Evolutionary conservation across 2,329 filamentous ascomycete genomes (phyloP), one percentile per base, ranked within the genome.

Genomic region (Gliomastix tumulicola): DNA sequence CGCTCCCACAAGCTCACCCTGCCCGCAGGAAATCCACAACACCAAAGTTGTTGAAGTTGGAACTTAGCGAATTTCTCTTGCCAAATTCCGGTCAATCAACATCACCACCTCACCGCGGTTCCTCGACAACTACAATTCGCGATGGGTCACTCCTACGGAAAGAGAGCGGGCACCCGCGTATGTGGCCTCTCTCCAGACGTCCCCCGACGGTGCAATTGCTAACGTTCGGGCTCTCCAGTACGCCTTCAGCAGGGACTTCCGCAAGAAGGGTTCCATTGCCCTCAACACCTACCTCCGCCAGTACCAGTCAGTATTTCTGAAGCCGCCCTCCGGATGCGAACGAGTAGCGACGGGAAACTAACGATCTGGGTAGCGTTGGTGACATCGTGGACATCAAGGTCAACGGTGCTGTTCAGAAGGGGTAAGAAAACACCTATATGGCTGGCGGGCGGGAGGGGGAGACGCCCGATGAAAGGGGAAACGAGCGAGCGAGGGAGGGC

Each of bases 341-440:
- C 38, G 40, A 49, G 28, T 21, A 7, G n/a, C n/a, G n/a, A n/a
- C n/a, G n/a, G n/a, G n/a, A n/a, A n/a, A n/a, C n/a, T n/a, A n/a
- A n/a, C n/a, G n/a, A n/a, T n/a, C n/a, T n/a, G 41, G 50, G 44
- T 57, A 88, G 82, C 68, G 92, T 98, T 62, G 92, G 92, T 68
- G 92, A 98, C 63, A 96, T 97, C 57, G 92, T 98, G 62, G 92
- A 98, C 67, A 88, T 98, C 68, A 94, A 94, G 74, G 86, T 85
- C 63, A 97, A 98, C 76, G 92, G 89, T 84, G 92, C 88, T 62
- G 85, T 94, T 50, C 89, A 95, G 77, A 94, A 95, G 82, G 89
- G 88, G 85, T 92, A 74, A 81, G 82, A 37, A 20, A 34, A 40
- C 3, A n/a, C 17, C 10, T 16, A 28, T 25, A 35, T 44, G 35